These are phyloP conservation scores for Tilletia horrida DNA, from an alignment of 1,284 basidiomycete genomes.

Conservation along the genomic window DNA sequence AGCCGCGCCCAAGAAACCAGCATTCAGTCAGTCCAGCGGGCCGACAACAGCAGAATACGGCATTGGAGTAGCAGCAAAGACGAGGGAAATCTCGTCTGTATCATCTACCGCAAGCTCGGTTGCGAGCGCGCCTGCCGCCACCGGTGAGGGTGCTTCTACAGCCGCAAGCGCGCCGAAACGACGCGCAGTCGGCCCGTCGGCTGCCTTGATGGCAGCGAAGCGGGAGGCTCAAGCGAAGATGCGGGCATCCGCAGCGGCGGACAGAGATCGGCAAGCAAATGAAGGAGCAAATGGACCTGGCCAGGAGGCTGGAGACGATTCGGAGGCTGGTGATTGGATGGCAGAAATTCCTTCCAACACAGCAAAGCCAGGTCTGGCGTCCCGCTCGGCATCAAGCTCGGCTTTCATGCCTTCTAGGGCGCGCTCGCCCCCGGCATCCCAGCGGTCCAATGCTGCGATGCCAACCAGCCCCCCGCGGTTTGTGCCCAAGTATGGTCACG, in stretches of 20 bases:
- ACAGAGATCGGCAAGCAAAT: conserved; percentile 28
- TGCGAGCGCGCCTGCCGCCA: conserved; percentile 25
- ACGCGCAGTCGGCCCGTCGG: conserved; percentile 36
- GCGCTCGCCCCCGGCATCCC: not conserved
- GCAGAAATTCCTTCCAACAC: not conserved
- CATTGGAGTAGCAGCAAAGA: not conserved
- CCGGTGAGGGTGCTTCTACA: conserved; percentile 21
- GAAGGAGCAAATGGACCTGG: not conserved
- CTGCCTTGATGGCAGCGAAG: conserved; percentile 50
- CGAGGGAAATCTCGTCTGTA: not conserved
- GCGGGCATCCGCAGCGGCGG: conserved; percentile 27
- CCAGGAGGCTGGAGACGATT: not conserved
- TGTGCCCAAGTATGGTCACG: conserved; percentile 11
- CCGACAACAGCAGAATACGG: not conserved
- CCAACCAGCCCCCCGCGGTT: not conserved
- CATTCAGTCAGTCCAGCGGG: not conserved
- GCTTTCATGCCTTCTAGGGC: conserved; percentile 10
- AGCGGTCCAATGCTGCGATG: not conserved
- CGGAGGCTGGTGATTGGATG: conserved; percentile 15
- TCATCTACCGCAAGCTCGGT: conserved; percentile 10
- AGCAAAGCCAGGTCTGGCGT: not conserved
- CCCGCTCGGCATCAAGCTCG: not conserved
- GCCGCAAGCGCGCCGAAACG: conserved; percentile 23
- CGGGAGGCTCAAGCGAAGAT: conserved; percentile 41
- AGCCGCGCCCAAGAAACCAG: not conserved